A percentile compares a stretch with the other conserved stretches of the same genome.
phyloP scores from a whole-genome alignment of 768 basidiomycete genomes.

The Dacryopinax spathularia region DNA sequence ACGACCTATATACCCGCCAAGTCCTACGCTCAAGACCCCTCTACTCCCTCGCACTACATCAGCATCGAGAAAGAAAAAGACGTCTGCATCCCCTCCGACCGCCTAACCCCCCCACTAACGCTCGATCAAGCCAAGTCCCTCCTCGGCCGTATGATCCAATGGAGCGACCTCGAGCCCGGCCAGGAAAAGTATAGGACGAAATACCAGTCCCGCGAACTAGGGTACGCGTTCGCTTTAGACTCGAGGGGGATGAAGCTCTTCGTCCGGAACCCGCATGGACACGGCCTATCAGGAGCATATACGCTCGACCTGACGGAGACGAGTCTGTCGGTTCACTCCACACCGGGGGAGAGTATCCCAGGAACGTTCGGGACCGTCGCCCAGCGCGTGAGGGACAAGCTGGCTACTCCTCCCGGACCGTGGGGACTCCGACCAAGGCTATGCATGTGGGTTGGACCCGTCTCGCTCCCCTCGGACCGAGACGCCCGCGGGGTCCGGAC shows the following conservation, averaged over 20 bases:
- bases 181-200: background rate
- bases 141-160: background rate
- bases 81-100: background rate
- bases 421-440: background rate
- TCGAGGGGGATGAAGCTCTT: background rate
- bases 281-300: background rate
- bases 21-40: background rate
- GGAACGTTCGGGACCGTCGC: no score
- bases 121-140: background rate
- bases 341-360: background rate
- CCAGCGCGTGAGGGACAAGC: background rate
- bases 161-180: background rate
- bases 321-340: background rate
- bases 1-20: background rate
- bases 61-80: background rate
- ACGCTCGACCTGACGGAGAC: background rate
- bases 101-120: background rate
- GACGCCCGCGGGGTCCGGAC: background rate
- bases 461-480: background rate
- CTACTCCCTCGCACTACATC: background rate
- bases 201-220: constrained; percentile 1
- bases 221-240: background rate
- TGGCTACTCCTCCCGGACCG: background rate
- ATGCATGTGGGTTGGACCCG: background rate
- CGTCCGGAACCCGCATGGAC: background rate